Evolutionary conservation across 2,329 filamentous ascomycete genomes (phyloP).

Genomic region (Chrysosporium keratinophilum): DNA sequence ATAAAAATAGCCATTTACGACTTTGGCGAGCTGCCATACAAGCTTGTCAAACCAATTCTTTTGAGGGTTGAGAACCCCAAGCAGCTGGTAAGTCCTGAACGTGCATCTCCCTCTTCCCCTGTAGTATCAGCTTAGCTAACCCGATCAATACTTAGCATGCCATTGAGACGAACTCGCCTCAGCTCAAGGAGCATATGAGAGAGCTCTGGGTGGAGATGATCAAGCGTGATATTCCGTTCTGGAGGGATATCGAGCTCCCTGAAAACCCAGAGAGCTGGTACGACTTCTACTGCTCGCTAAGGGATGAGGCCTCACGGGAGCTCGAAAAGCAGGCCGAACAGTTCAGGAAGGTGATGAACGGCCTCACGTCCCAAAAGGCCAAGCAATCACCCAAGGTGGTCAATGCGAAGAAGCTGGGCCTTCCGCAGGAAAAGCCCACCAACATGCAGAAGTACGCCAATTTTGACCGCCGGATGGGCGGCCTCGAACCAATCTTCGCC

Average conservation of each 20-base stretch:
- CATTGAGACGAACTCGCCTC: slow-evolving; percentile 66
- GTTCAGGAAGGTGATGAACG: slow-evolving; percentile 48
- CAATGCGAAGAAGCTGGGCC: slow-evolving; percentile 28
- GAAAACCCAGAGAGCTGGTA: slow-evolving; percentile 62
- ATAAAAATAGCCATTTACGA: slow-evolving; percentile 47
- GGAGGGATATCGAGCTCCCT: slow-evolving; percentile 56
- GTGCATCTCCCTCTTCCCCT: not conserved
- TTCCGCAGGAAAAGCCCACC: slow-evolving; percentile 26
- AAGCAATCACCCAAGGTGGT: slow-evolving; percentile 50
- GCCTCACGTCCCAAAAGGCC: slow-evolving; percentile 48
- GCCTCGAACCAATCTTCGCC: slow-evolving; percentile 21
- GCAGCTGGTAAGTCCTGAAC: slow-evolving; percentile 51
- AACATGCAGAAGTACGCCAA: slow-evolving; percentile 25
- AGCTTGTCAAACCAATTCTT: slow-evolving; percentile 57
- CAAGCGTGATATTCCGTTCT: slow-evolving; percentile 60
- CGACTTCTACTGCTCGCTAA: slow-evolving; percentile 63
- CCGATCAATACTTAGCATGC: slow-evolving; percentile 30
- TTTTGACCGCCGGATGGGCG: slow-evolving; percentile 27
- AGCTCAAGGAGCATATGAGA: slow-evolving; percentile 57
- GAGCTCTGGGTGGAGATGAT: slow-evolving; percentile 76
- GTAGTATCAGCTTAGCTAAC: not conserved
- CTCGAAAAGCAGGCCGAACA: slow-evolving; percentile 49
- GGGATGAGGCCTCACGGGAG: slow-evolving; percentile 47
- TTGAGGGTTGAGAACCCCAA: slow-evolving; percentile 58
- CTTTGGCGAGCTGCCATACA: slow-evolving; percentile 61